Percentiles rank a stretch among this genome's conserved stretches.
Evolutionary conservation across 1,284 basidiomycete species (phyloP).

Genomic region (Cystobasidium pallidum): DNA sequence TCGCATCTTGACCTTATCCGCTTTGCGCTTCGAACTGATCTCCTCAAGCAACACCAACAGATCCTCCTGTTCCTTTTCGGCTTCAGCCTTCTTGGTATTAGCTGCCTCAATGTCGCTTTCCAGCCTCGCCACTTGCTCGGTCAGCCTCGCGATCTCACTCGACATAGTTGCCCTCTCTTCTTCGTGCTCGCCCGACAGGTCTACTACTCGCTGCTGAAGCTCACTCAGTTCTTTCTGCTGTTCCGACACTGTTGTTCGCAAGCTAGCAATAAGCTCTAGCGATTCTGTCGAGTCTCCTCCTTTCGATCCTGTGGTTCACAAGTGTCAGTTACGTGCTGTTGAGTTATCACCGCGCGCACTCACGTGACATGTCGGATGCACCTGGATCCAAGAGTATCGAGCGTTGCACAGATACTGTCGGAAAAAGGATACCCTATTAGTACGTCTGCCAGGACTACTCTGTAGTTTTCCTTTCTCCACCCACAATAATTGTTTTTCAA

Average conservation of each 20-base stretch:
- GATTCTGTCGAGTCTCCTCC: constrained; percentile 72
- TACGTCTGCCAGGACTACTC: no score
- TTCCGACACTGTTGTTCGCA: constrained; percentile 75
- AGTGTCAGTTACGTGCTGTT: constrained; percentile 28
- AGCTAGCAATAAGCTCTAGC: constrained; percentile 73
- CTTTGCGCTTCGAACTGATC: constrained; percentile 77
- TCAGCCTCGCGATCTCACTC: constrained; percentile 49
- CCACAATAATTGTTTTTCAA: constrained; percentile 95
- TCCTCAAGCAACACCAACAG: constrained; percentile 91
- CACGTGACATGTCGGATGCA: constrained; percentile 50
- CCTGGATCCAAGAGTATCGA: constrained; percentile 62
- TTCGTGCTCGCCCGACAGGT: constrained; percentile 55
- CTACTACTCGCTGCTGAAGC: constrained; percentile 58
- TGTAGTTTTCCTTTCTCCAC: constrained; percentile 54
- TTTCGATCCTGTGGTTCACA: constrained; percentile 50
- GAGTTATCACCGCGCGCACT: constrained; percentile 48
- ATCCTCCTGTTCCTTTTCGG: constrained; percentile 64
- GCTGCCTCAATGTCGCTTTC: constrained; percentile 51
- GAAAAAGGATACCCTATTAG: background rate
- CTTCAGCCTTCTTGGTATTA: constrained; percentile 56
- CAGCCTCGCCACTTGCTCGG: constrained; percentile 51
- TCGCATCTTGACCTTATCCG: constrained; percentile 76
- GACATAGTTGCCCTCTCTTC: constrained; percentile 47
- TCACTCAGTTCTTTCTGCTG: constrained; percentile 76
- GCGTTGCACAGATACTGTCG: constrained; percentile 61